A percentile compares a stretch with the other conserved stretches of the same genome.
Conservation (phyloP, 768 basidiomycete genomes). For the Pleurotus tuoliensis region DNA sequence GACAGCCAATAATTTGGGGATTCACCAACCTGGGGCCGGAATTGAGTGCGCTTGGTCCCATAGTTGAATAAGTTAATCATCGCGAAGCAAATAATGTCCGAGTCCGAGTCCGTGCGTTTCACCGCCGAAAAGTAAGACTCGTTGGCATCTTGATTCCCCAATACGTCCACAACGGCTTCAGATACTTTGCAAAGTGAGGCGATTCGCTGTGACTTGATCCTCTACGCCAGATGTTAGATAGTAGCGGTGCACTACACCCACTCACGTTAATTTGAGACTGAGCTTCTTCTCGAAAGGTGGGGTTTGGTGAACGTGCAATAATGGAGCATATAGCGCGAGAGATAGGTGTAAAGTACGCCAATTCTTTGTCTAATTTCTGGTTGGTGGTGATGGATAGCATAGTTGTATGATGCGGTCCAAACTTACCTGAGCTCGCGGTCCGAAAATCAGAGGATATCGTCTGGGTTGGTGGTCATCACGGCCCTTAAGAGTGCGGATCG, state of each 20-base stretch:
- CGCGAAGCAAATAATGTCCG: slow-evolving; percentile 34
- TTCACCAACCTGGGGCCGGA: slow-evolving; percentile 1
- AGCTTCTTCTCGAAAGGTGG: slow-evolving; percentile 41
- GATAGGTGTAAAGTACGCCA: slow-evolving; percentile 42
- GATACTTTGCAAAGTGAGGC: slow-evolving; percentile 19
- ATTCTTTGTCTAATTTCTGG: slow-evolving; percentile 60
- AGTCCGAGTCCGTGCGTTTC: slow-evolving; percentile 21
- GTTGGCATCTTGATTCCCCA: slow-evolving; percentile 15
- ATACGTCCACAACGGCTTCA: slow-evolving; percentile 23
- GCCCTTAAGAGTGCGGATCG: too few relatives aligned
- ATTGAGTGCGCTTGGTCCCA: slow-evolving; percentile 31
- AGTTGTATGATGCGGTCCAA: slow-evolving; percentile 1
- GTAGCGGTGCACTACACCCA: slow-evolving; percentile 2
- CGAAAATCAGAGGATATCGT: slow-evolving; percentile 77
- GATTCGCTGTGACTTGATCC: slow-evolving; percentile 24
- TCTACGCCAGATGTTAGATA: slow-evolving; percentile 15
- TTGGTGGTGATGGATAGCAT: neutral
- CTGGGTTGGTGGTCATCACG: slow-evolving; percentile 28
- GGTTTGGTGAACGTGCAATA: slow-evolving; percentile 46
- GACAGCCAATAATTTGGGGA: neutral
- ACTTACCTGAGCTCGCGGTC: slow-evolving; percentile 58
- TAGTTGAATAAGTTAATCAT: slow-evolving; percentile 41
- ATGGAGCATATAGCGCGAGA: slow-evolving; percentile 48
- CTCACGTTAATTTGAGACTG: slow-evolving; percentile 45
- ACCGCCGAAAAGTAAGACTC: slow-evolving; percentile 3